Evolutionary conservation across 352 stramenopile species (phyloP).

Genomic region (Phytophthora kernoviae): DNA sequence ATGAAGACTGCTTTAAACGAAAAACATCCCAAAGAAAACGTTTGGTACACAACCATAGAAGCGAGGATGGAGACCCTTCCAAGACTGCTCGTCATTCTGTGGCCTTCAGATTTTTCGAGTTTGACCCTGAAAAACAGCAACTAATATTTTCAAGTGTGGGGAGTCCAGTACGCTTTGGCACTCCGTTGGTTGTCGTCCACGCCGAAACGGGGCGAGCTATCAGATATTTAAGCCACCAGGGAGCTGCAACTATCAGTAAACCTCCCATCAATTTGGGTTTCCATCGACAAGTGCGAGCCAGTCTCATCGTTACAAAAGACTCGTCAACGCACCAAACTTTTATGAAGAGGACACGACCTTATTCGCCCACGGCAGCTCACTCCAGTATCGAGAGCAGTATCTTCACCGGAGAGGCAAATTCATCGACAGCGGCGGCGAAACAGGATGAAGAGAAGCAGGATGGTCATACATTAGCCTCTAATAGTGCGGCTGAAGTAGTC

Average conservation of each 20-base stretch:
- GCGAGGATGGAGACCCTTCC: slow-evolving; percentile 7
- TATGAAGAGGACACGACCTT: slow-evolving; percentile 23
- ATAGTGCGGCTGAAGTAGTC: slow-evolving; percentile 4
- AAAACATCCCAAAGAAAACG: slow-evolving; percentile 1
- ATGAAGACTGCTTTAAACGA: slow-evolving; percentile 5
- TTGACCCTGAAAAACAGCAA: slow-evolving; percentile 52
- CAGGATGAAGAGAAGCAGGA: slow-evolving; percentile 10
- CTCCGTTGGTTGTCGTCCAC: slow-evolving; percentile 64
- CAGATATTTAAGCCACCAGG: slow-evolving; percentile 55
- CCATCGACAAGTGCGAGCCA: slow-evolving; percentile 53
- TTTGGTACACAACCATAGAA: slow-evolving; percentile 10
- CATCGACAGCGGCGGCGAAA: slow-evolving; percentile 18
- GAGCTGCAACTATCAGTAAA: slow-evolving; percentile 69
- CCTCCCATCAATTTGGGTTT: slow-evolving; percentile 74
- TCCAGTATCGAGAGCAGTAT: slow-evolving; percentile 12
- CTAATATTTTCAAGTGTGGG: slow-evolving; percentile 59
- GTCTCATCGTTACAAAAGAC: slow-evolving; percentile 55
- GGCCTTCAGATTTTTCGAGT: slow-evolving; percentile 75
- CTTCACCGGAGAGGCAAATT: slow-evolving; percentile 8
- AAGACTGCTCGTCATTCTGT: slow-evolving; percentile 42
- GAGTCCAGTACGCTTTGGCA: slow-evolving; percentile 59
- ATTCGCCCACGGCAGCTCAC: slow-evolving; percentile 24
- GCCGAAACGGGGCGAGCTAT: slow-evolving; percentile 68
- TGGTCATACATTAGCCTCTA: not conserved
- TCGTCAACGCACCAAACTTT: slow-evolving; percentile 34